Evolutionary conservation across 2,329 filamentous ascomycete species (phyloP).

Genomic region (Claviceps sp.): DNA sequence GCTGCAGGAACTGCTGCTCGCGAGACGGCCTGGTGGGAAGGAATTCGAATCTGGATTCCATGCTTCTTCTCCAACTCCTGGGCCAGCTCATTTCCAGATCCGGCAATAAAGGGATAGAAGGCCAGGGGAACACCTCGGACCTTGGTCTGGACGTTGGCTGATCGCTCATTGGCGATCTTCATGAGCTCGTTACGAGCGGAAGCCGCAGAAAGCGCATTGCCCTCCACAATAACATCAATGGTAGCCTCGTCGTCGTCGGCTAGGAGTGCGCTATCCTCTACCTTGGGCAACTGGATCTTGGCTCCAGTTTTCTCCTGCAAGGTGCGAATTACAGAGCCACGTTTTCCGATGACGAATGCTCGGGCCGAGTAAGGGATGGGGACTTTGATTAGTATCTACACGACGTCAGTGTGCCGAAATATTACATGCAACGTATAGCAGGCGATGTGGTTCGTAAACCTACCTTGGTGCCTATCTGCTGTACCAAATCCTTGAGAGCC

Average conservation of each 20-base stretch:
- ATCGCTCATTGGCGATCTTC: slow-evolving; percentile 75
- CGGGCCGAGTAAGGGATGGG: slow-evolving; percentile 72
- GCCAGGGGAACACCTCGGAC: slow-evolving; percentile 77
- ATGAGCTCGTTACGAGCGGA: slow-evolving; percentile 74
- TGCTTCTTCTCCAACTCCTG: slow-evolving; percentile 61
- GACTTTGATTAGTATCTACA: slow-evolving; percentile 49
- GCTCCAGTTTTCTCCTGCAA: slow-evolving; percentile 85
- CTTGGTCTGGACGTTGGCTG: slow-evolving; percentile 68
- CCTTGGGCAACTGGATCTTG: slow-evolving; percentile 76
- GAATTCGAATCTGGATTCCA: slow-evolving; percentile 70
- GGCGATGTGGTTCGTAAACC: slow-evolving; percentile 12
- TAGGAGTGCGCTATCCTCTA: slow-evolving; percentile 45
- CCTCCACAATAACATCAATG: slow-evolving; percentile 80
- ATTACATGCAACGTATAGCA: background rate
- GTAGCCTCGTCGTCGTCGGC: slow-evolving; percentile 67
- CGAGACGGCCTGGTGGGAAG: slow-evolving; percentile 66
- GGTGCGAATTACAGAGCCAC: slow-evolving; percentile 78
- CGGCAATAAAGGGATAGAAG: slow-evolving; percentile 91
- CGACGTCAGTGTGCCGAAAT: slow-evolving; percentile 1
- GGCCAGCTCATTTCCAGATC: slow-evolving; percentile 55
- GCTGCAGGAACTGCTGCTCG: slow-evolving; percentile 52
- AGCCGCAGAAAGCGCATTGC: slow-evolving; percentile 77
- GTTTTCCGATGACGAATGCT: slow-evolving; percentile 84
- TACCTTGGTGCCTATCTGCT: slow-evolving; percentile 78
- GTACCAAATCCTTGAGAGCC: slow-evolving; percentile 78